Evolutionary conservation across 129 eudicot genomes (phyloP).

Genomic region (Flaveria sonorensis): DNA sequence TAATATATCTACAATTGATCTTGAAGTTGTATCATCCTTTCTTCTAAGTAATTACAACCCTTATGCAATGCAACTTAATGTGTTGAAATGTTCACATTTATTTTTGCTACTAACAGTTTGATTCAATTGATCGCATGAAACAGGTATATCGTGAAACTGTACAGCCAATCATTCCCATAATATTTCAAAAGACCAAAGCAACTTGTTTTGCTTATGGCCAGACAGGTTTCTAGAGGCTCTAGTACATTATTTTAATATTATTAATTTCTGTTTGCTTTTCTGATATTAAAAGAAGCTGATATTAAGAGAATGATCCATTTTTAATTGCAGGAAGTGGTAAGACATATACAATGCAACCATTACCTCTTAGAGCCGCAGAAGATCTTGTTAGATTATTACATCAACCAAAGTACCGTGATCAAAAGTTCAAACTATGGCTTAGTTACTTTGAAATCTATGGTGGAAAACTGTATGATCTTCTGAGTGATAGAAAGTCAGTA

Average conservation of each 20-base stretch:
- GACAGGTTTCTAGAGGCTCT: conserved; percentile 57
- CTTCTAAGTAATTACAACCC: neutral
- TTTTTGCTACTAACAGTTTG: conserved; percentile 8
- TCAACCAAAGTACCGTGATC: conserved; percentile 75
- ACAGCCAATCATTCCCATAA: conserved; percentile 87
- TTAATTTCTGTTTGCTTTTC: conserved; percentile 13
- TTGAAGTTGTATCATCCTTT: conserved; percentile 8
- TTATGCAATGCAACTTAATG: conserved; percentile 17
- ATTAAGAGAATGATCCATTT: neutral
- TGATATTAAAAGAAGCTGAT: conserved; percentile 8
- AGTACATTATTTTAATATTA: neutral
- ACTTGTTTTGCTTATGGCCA: conserved; percentile 98
- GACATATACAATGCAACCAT: conserved; percentile 92
- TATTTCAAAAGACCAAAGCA: conserved; percentile 81
- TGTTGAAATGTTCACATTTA: conserved; percentile 5
- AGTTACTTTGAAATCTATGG: conserved; percentile 96
- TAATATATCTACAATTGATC: conserved; percentile 30
- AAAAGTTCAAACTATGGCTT: conserved; percentile 89
- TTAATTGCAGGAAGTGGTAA: conserved; percentile 85
- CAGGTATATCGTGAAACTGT: conserved; percentile 86
- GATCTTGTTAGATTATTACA: conserved; percentile 82
- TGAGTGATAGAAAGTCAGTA: conserved; percentile 72
- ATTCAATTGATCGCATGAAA: conserved; percentile 20
- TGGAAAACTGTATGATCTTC: conserved; percentile 89
- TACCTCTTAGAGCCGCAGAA: conserved; percentile 93